Conservation (phyloP, 371 early-diverging fungal genomes). For the Mortierella sp. region DNA sequence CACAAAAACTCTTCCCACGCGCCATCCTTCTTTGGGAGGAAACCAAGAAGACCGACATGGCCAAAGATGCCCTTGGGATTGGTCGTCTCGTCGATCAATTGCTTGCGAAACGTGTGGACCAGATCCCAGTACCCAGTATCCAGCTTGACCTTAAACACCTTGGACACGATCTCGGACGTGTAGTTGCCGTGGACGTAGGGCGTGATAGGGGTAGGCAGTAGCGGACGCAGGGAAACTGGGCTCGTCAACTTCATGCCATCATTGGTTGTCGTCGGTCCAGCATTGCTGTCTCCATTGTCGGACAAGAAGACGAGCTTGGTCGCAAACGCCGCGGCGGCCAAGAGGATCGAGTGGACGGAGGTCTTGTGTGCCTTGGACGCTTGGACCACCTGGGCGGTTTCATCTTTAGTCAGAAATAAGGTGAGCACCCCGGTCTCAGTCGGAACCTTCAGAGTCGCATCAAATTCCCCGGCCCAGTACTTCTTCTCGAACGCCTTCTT, state of each 20-base stretch:
- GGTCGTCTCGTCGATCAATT: constrained; percentile 15
- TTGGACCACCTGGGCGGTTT: constrained; percentile 24
- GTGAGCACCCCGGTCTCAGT: constrained; percentile 20
- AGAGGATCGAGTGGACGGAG: constrained; percentile 36
- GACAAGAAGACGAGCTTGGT: constrained; percentile 39
- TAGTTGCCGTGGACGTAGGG: constrained; percentile 23
- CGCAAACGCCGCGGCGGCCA: constrained; percentile 36
- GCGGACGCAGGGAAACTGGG: constrained; percentile 22
- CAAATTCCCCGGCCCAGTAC: constrained; percentile 45
- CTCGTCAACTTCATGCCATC: constrained; percentile 20
- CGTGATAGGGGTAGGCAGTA: constrained; percentile 18
- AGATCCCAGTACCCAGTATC: constrained; percentile 33
- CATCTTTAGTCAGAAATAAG: constrained; percentile 22
- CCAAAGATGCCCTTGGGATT: constrained; percentile 14
- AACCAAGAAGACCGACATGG: constrained; percentile 27
- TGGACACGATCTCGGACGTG: constrained; percentile 27
- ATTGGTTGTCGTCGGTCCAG: constrained; percentile 25
- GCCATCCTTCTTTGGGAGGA: constrained; percentile 23
- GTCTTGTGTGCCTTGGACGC: constrained; percentile 37
- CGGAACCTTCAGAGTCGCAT: constrained; percentile 19
- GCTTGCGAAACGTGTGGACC: constrained; percentile 16
- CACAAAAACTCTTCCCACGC: constrained; percentile 41
- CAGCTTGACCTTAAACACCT: constrained; percentile 18
- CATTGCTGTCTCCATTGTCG: constrained; percentile 3
- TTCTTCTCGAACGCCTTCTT: constrained; percentile 34